phyloP scores from a whole-genome alignment of 495 filamentous ascomycete genomes.

The Chaetomium cochliodes region DNA sequence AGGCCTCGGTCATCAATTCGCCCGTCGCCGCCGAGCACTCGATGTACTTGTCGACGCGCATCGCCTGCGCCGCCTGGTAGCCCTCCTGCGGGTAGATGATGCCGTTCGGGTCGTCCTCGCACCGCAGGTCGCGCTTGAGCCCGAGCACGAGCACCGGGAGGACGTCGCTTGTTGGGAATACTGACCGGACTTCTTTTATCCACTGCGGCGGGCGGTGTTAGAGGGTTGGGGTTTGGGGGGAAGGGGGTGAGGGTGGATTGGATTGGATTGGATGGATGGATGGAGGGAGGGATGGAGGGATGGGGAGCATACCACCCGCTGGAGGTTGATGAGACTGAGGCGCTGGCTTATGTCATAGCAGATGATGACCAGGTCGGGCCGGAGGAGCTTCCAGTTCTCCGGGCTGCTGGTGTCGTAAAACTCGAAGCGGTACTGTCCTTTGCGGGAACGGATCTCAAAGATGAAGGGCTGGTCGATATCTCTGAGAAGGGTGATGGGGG shows the following conservation, averaged over 20 bases:
- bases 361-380: slow-evolving; percentile 70
- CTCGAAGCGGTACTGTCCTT: slow-evolving; percentile 65
- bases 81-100: slow-evolving; percentile 73
- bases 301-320: slow-evolving; percentile 50
- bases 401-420: slow-evolving; percentile 78
- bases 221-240: no score
- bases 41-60: slow-evolving; percentile 82
- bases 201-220: slow-evolving; percentile 51
- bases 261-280: no score
- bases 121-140: slow-evolving; percentile 75
- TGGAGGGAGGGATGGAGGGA: neutral
- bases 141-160: slow-evolving; percentile 77
- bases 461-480: slow-evolving; percentile 82
- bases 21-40: slow-evolving; percentile 90
- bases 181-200: slow-evolving; percentile 62
- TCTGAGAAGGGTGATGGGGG: slow-evolving; percentile 56
- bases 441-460: slow-evolving; percentile 65
- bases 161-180: slow-evolving; percentile 58
- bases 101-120: slow-evolving; percentile 59
- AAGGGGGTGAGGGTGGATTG: no score
- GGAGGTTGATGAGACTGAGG: slow-evolving; percentile 60
- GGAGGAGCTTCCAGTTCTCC: slow-evolving; percentile 69
- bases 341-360: slow-evolving; percentile 79
- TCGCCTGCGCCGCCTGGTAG: slow-evolving; percentile 72
- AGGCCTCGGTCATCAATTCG: slow-evolving; percentile 67